phyloP scores from a whole-genome alignment of 176 grass and related monocot species.

The Saccharum officinarum region DNA sequence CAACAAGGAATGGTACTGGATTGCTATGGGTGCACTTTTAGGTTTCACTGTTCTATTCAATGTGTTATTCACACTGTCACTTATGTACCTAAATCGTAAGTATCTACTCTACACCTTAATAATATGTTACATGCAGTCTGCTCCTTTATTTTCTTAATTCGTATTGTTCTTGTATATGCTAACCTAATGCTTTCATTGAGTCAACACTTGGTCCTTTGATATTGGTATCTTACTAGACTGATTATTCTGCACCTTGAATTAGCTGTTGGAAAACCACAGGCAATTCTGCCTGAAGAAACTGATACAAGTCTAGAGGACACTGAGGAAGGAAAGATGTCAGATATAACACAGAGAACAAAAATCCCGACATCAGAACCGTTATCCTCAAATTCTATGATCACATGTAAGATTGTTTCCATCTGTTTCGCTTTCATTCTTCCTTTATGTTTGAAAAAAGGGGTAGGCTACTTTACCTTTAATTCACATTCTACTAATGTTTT shows the following conservation, averaged over 20 bases:
- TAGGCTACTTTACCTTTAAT: slow-evolving; percentile 9
- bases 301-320: slow-evolving; percentile 27
- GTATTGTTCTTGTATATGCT: neutral
- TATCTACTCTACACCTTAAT: slow-evolving; percentile 24
- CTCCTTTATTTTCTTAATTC: slow-evolving; percentile 19
- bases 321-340: slow-evolving; percentile 22
- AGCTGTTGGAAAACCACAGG: slow-evolving; percentile 90
- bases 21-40: slow-evolving; percentile 71
- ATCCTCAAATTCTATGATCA: slow-evolving; percentile 52
- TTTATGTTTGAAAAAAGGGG: slow-evolving; percentile 6
- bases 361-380: slow-evolving; percentile 8
- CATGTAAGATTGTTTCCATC: slow-evolving; percentile 43
- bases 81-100: slow-evolving; percentile 91
- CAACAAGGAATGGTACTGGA: slow-evolving; percentile 84
- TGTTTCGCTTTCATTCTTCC: slow-evolving; percentile 22
- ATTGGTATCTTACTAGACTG: slow-evolving; percentile 13
- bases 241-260: slow-evolving; percentile 20
- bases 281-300: slow-evolving; percentile 84
- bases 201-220: neutral
- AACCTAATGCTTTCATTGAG: slow-evolving; percentile 19
- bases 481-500: slow-evolving; percentile 21
- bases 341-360: slow-evolving; percentile 26
- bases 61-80: slow-evolving; percentile 80
- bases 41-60: slow-evolving; percentile 93
- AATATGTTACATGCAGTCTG: neutral